Conservation (phyloP, 768 basidiomycete genomes). For the Chalciporus pseudorubinellus region DNA sequence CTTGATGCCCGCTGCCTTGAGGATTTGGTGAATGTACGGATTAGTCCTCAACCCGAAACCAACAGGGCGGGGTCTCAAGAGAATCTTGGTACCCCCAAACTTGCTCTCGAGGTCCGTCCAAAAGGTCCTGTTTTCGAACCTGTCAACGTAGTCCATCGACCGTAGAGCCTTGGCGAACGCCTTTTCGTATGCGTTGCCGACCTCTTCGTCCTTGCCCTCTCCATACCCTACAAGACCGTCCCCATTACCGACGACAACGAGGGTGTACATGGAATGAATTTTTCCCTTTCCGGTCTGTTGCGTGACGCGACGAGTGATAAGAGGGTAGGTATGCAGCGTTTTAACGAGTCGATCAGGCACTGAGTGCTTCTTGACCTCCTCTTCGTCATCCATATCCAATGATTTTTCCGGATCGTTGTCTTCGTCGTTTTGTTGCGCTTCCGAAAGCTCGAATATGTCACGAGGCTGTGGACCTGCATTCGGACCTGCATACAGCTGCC, state of each 20-base stretch:
- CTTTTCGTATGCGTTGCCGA: slow-evolving; percentile 50
- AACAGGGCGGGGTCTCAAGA: slow-evolving; percentile 77
- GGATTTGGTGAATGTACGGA: slow-evolving; percentile 82
- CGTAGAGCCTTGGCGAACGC: slow-evolving; percentile 70
- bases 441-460: slow-evolving; percentile 14
- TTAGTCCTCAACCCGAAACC: slow-evolving; percentile 93
- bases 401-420: slow-evolving; percentile 13
- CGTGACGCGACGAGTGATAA: slow-evolving; percentile 57
- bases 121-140: slow-evolving; percentile 93
- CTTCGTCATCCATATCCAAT: slow-evolving; percentile 18
- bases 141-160: slow-evolving; percentile 89
- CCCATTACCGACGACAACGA: slow-evolving; percentile 80
- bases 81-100: slow-evolving; percentile 77
- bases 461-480: background rate
- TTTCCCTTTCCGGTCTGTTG: slow-evolving; percentile 97
- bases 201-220: slow-evolving; percentile 70
- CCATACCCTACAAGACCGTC: slow-evolving; percentile 82
- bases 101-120: slow-evolving; percentile 89
- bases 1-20: slow-evolving; percentile 92
- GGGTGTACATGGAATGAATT: slow-evolving; percentile 56
- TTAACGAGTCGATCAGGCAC: slow-evolving; percentile 24
- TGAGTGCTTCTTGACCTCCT: slow-evolving; percentile 19
- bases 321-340: slow-evolving; percentile 37
- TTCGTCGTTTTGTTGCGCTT: slow-evolving; percentile 12
- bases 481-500: background rate